These are phyloP conservation scores for Prunus mira DNA, from an alignment of 306 rosid species.

Conservation along the genomic window DNA sequence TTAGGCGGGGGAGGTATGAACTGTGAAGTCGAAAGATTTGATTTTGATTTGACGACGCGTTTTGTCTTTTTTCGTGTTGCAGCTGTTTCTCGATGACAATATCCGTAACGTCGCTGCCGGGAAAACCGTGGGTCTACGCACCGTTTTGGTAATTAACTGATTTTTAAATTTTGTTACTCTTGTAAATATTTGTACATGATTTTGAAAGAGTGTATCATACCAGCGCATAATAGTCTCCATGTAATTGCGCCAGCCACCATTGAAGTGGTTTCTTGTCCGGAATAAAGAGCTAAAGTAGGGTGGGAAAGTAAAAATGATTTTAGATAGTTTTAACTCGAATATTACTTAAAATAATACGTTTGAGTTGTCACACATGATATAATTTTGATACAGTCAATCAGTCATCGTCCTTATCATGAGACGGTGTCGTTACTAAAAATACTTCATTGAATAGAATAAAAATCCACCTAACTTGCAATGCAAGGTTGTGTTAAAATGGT, in stretches of 20 bases:
- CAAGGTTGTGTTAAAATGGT: neutral
- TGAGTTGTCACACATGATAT: too few species aligned
- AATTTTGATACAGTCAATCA: too few species aligned
- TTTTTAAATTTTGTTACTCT: neutral
- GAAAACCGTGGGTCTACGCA: conserved; percentile 65
- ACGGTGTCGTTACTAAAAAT: neutral
- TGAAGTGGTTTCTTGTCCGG: too few species aligned
- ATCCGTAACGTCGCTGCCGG: conserved; percentile 62
- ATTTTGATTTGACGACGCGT: neutral
- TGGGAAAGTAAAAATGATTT: too few species aligned
- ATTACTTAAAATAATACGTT: too few species aligned
- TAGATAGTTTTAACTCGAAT: too few species aligned
- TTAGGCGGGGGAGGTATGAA: neutral
- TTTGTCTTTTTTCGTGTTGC: neutral
- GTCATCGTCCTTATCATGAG: too few species aligned
- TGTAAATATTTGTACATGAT: neutral
- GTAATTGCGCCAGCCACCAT: too few species aligned
- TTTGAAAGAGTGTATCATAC: neutral
- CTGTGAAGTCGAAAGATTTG: neutral
- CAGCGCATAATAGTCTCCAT: too few species aligned
- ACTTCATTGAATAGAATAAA: neutral
- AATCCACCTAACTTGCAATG: neutral
- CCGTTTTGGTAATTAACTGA: conserved; percentile 54
- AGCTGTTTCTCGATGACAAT: conserved; percentile 83
- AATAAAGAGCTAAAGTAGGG: too few species aligned